A percentile compares a stretch with the other conserved stretches of the same genome.
Evolutionary conservation across 2,329 filamentous ascomycete genomes (phyloP).

Genomic region (Colletotrichum sp.): DNA sequence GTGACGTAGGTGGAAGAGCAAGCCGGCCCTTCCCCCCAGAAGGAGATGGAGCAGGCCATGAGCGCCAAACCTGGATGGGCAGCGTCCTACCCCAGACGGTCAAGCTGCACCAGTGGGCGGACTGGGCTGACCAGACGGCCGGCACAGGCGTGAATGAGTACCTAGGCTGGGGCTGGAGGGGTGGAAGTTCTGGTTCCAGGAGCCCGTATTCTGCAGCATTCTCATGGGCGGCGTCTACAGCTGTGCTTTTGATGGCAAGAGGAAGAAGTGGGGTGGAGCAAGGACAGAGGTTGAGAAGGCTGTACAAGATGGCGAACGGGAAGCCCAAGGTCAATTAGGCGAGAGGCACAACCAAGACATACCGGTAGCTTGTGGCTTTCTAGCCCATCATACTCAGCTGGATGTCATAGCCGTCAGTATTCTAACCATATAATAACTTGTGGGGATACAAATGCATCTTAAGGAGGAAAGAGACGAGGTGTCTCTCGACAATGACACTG

Average conservation of each 20-base stretch:
- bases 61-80: not conserved
- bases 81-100: slow-evolving; percentile 16
- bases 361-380: not conserved
- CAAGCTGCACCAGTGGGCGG: slow-evolving; percentile 33
- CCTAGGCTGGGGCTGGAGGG: slow-evolving; percentile 41
- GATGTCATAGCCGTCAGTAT: not conserved
- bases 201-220: slow-evolving; percentile 38
- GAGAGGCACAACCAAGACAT: not conserved
- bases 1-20: slow-evolving; percentile 38
- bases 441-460: not conserved
- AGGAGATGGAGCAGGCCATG: slow-evolving; percentile 28
- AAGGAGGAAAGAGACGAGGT: not conserved
- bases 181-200: slow-evolving; percentile 44
- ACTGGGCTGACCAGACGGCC: slow-evolving; percentile 39
- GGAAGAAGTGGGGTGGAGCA: slow-evolving; percentile 42
- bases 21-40: slow-evolving; percentile 26
- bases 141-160: slow-evolving; percentile 45
- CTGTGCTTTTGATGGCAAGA: slow-evolving; percentile 39
- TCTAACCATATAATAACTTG: not conserved
- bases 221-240: slow-evolving; percentile 43
- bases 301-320: not conserved
- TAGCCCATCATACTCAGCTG: not conserved
- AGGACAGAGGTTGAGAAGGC: not conserved
- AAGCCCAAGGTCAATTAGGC: not conserved
- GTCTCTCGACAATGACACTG: not conserved